Evolutionary conservation across 2,329 filamentous ascomycete species (phyloP), one percentile per base, ranked within the genome.

Genomic region (Colletotrichum chrysophilum): DNA sequence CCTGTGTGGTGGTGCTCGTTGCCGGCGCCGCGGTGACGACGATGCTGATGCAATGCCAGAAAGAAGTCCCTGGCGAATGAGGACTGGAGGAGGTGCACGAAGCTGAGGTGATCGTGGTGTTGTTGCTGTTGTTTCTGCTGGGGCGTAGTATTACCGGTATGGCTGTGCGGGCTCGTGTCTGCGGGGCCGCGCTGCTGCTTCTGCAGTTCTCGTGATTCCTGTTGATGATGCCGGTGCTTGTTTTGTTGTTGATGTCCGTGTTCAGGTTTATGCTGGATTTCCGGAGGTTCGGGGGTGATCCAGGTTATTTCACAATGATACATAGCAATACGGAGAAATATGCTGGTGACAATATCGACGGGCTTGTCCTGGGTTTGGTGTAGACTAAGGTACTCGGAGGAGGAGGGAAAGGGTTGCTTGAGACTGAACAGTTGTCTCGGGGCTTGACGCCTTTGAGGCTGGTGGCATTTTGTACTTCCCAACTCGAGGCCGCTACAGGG

Each of bases 391-490:
- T 52, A 38, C 16, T 52, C 18, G n/a, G 10, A 52, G 43, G 43
- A 52, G 43, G 43, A 21, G n/a, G 43, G 43, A 52, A 21, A 30
- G 34, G 38, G 28, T 62, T 61, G 52, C 56, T 43, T 24, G 55
- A 55, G 16, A 55, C 56, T 66, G 26, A 7, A 52, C 26, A 32
- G 34, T 5, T 62, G 67, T 70, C 67, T 70, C 56, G 67, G 48
- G 71, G 66, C 66, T 72, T 60, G 73, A 68, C 34, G 56, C 87
- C 32, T 24, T 60, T 75, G 74, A 75, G 70, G 74, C 73, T 75
- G 70, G 70, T 61, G 70, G 34, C 74, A 69, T 75, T 71, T 73
- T 75, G 70, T 75, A 74, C 18, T 68, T 28, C 55, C 52, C 38
- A 67, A 67, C 56, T 66, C 26, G n/a, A 26, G 30, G 10, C 14